These are phyloP conservation scores for Glycine tomentella DNA, from an alignment of 306 rosid species.

Conservation along the genomic window DNA sequence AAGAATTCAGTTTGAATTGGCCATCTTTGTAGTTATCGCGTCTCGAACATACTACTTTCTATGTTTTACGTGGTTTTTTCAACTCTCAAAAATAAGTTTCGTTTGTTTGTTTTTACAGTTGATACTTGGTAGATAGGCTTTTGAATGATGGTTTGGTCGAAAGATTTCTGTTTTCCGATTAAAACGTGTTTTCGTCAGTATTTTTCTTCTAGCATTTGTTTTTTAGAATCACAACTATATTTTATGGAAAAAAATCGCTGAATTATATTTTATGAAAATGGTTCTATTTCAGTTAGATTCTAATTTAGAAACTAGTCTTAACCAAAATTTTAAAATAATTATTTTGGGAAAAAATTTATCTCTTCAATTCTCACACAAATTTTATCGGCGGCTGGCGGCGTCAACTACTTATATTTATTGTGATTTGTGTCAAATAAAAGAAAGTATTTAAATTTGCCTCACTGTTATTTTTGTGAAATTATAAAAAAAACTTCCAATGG, in stretches of 20 bases:
- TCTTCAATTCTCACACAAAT: neutral
- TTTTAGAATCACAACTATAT: neutral
- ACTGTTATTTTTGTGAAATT: neutral
- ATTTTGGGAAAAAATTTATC: neutral
- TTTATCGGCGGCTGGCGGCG: neutral
- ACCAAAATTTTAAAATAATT: neutral
- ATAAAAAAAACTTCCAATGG: neutral
- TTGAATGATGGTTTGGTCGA: neutral
- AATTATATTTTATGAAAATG: too few relatives aligned
- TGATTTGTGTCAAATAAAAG: conserved; percentile 3
- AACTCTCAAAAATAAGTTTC: neutral
- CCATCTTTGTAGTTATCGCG: neutral
- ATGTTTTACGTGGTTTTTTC: neutral
- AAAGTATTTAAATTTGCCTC: neutral
- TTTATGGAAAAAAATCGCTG: neutral
- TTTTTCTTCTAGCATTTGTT: neutral
- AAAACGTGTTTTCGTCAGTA: neutral
- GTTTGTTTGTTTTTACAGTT: neutral
- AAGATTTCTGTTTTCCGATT: neutral
- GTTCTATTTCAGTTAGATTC: too few relatives aligned
- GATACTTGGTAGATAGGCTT: neutral
- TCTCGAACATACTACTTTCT: neutral
- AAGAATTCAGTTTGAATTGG: conserved; percentile 19
- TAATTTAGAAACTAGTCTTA: neutral
- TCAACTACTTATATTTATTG: neutral